A percentile compares a stretch with the other conserved stretches of the same genome.
Evolutionary conservation across 2,329 filamentous ascomycete species (phyloP).

Genomic region (Lojkania enalia): DNA sequence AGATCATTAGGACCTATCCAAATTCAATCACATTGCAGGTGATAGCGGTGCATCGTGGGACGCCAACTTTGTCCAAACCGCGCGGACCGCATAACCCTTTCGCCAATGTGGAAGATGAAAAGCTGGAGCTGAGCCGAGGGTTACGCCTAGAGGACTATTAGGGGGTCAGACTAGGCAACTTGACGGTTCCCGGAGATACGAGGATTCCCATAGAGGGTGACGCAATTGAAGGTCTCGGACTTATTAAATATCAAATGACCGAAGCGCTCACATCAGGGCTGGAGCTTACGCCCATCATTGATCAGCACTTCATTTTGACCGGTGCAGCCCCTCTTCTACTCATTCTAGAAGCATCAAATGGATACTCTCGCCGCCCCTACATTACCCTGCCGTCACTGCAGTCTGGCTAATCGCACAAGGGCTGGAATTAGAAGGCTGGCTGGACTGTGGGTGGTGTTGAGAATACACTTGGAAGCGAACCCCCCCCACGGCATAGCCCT

Average conservation of each 20-base stretch:
- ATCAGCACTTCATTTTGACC: background rate
- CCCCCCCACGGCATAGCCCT: constrained; percentile 26
- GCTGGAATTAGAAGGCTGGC: constrained; percentile 28
- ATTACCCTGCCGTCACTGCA: constrained; percentile 20
- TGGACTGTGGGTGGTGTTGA: constrained; percentile 31
- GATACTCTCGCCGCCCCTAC: constrained; percentile 21
- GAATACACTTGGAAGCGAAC: constrained; percentile 34
- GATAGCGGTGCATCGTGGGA: no score
- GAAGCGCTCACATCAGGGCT: constrained; percentile 22
- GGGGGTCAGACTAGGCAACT: constrained; percentile 27
- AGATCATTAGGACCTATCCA: no score
- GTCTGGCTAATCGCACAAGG: constrained; percentile 29
- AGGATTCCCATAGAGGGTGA: constrained; percentile 26
- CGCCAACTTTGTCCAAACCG: no score
- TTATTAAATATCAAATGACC: constrained; percentile 24
- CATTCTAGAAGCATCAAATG: constrained; percentile 25
- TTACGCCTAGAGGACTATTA: no score
- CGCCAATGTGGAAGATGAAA: no score
- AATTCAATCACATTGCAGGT: no score
- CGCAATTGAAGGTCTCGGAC: constrained; percentile 21
- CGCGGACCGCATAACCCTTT: no score
- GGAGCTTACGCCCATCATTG: constrained; percentile 20
- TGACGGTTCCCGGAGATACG: constrained; percentile 21
- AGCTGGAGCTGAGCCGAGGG: no score
- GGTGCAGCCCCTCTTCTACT: constrained; percentile 6